Evolutionary conservation across 306 rosid species (phyloP), one percentile per base, ranked within the genome.

Genomic region (Lithocarpus polystachyus): DNA sequence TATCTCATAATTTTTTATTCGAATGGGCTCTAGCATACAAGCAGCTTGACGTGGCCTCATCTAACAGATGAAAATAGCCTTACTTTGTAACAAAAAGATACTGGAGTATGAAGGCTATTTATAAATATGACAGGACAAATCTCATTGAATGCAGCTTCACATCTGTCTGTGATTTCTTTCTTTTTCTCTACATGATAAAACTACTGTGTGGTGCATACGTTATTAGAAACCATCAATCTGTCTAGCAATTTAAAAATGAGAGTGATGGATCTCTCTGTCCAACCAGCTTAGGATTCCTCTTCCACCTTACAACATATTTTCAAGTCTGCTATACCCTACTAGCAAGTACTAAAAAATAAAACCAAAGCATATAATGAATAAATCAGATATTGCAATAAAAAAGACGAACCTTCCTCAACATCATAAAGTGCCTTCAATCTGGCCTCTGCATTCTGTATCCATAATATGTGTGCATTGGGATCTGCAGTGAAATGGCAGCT

Each of bases 401-500:
- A 22, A 8, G 71, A 65, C 71, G 62, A 76, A 94, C 99, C 97
- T 79, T 80, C 89, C 20, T 92, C 90, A 51, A 94, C 86, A 70
- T 92, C 89, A 22, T 87, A 88, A 68, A 94, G 97, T 76, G 93
- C 87, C 85, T 89, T 92, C 87, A 94, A 73, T 88, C 85, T 92
- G 26, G 90, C 97, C 77, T 87, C 79, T 35, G 92, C 89, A 62
- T 81, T 94, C 75, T 91, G 88, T 84, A 92, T 88, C 99, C 97
- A 92, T 85, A 92, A 35, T 70, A 94, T 92, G 74, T 94, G 99
- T 65, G 89, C 82, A 83, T 94, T 94, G 75, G 99, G 99, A 94
- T 92, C 99, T 94, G 92, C 68, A 84, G 59, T 3, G 55, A 20
- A 56, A 56, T 45, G 43, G 3, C 33, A 74, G 5, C 26, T 20